Percentiles rank a stretch among this genome's conserved stretches.
Evolutionary conservation across 352 stramenopile species (phyloP).

Genomic region (Phytophthora pistaciae): DNA sequence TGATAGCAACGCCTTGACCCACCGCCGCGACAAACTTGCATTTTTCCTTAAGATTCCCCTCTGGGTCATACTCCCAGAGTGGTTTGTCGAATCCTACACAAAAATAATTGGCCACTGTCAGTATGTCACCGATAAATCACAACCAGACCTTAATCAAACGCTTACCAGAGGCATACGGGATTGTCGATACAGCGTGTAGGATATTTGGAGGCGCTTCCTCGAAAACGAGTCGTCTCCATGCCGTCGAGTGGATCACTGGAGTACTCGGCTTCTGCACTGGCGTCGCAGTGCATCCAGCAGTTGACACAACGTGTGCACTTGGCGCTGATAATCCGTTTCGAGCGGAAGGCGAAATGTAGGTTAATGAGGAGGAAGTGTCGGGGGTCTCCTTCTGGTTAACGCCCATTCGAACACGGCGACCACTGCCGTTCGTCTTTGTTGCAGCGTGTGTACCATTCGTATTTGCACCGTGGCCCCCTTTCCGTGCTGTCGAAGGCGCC

Average conservation of each 20-base stretch:
- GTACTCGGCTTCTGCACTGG: slow-evolving; percentile 9
- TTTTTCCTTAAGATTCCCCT: slow-evolving; percentile 38
- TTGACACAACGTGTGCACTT: slow-evolving; percentile 14
- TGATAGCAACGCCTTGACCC: slow-evolving; percentile 23
- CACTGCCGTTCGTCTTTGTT: slow-evolving; percentile 16
- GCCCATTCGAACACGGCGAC: slow-evolving; percentile 33
- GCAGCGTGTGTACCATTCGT: not conserved
- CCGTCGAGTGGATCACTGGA: slow-evolving; percentile 48
- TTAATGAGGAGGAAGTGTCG: slow-evolving; percentile 13
- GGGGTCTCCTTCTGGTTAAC: slow-evolving; percentile 14
- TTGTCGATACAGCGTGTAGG: slow-evolving; percentile 26
- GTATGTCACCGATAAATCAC: not conserved
- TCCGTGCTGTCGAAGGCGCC: slow-evolving; percentile 15
- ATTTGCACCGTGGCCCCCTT: slow-evolving; percentile 12
- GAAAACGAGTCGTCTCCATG: slow-evolving; percentile 47
- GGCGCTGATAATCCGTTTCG: slow-evolving; percentile 31
- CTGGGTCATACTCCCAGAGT: slow-evolving; percentile 50
- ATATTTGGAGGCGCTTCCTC: slow-evolving; percentile 44
- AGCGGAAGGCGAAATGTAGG: slow-evolving; percentile 24
- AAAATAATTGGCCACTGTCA: not conserved
- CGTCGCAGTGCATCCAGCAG: slow-evolving; percentile 9
- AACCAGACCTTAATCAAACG: not conserved
- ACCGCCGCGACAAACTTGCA: slow-evolving; percentile 31
- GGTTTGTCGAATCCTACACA: slow-evolving; percentile 46
- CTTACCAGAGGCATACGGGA: slow-evolving; percentile 35